Evolutionary conservation across 345 rosid genomes (phyloP).

Genomic region (Hypericum androsaemum): DNA sequence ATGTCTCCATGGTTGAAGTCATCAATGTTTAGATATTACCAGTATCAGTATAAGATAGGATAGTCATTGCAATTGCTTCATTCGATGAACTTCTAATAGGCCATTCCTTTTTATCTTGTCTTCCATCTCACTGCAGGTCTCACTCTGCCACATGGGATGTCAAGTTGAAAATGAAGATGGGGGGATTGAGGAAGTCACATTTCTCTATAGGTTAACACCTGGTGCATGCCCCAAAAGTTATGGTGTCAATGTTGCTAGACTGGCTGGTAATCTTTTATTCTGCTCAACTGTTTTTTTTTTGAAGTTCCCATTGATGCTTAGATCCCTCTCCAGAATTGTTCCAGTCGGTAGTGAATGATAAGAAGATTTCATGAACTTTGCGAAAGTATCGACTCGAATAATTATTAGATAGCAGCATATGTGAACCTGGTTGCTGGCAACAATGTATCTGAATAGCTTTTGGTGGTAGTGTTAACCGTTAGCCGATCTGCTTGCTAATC

Average conservation of each 20-base stretch:
- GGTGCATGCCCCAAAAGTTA: constrained; percentile 98
- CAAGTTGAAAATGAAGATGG: constrained; percentile 58
- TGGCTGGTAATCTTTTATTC: constrained; percentile 58
- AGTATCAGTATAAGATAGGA: too few species aligned
- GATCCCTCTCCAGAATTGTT: too few species aligned
- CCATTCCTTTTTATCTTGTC: neutral
- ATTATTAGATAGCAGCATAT: neutral
- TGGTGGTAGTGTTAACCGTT: too few species aligned
- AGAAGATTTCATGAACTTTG: neutral
- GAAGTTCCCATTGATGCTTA: neutral
- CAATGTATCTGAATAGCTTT: too few species aligned
- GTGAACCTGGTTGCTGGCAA: too few species aligned
- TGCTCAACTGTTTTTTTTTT: neutral
- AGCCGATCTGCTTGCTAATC: too few species aligned
- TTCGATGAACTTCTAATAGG: neutral
- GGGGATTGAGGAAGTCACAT: constrained; percentile 78
- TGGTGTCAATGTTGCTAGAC: constrained; percentile 91
- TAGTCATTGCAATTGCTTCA: neutral
- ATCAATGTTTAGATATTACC: too few species aligned
- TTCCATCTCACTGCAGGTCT: constrained; percentile 39
- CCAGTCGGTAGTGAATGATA: too few species aligned
- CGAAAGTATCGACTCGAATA: constrained; percentile 4
- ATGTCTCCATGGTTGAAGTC: too few species aligned
- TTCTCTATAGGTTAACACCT: constrained; percentile 65
- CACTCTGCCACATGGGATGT: constrained; percentile 87